phyloP scores from a whole-genome alignment of 345 rosid genomes.

The Geranium rotundifolium region DNA sequence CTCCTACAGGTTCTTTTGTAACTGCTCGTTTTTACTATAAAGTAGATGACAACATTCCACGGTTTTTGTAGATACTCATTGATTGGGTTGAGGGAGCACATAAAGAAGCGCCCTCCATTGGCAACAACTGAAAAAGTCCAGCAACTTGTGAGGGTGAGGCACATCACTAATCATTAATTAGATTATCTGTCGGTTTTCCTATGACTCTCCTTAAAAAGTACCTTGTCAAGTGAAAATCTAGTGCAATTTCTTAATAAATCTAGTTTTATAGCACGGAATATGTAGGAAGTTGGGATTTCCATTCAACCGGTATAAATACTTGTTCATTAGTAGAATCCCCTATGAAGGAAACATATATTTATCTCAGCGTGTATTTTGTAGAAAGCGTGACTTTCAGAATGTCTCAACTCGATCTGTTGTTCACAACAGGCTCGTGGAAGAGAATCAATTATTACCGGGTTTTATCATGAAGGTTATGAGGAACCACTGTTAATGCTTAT shows the following conservation, averaged over 20 bases:
- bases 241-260: not conserved
- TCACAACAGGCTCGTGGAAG: conserved; percentile 66
- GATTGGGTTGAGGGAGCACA: conserved; percentile 77
- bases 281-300: not conserved
- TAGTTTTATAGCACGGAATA: not conserved
- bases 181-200: not conserved
- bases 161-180: not conserved
- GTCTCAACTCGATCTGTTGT: conserved; percentile 7
- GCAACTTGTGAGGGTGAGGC: conserved; percentile 79
- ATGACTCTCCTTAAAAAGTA: not conserved
- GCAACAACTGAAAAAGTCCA: conserved; percentile 94
- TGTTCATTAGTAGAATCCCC: no score
- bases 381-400: conserved; percentile 1
- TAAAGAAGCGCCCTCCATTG: conserved; percentile 93
- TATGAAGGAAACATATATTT: no score
- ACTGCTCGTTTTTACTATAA: not conserved
- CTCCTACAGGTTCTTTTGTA: not conserved
- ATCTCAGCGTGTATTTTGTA: not conserved
- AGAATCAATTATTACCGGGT: conserved; percentile 86
- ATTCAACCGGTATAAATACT: no score
- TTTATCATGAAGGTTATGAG: conserved; percentile 91
- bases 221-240: not conserved
- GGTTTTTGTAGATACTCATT: conserved; percentile 55
- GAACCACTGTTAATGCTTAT: conserved; percentile 93
- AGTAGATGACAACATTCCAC: not conserved